Percentiles rank a stretch among this genome's conserved stretches.
phyloP scores from a whole-genome alignment of 345 rosid genomes.

The Brassica rapa region DNA sequence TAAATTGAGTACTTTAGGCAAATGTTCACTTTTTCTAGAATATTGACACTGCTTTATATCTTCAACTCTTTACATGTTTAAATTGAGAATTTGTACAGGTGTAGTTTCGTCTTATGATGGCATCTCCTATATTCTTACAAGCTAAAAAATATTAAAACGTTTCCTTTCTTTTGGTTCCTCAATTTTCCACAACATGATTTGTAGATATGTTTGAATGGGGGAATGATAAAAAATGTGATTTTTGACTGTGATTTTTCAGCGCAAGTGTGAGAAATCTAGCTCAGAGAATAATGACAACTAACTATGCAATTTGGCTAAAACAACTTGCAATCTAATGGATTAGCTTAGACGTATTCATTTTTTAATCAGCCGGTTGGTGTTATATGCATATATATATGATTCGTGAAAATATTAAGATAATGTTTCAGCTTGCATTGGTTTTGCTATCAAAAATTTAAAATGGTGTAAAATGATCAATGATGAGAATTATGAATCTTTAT shows the following conservation, averaged over 20 bases:
- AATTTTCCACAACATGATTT: conserved; percentile 18
- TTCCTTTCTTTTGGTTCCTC: conserved; percentile 11
- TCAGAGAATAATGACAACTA: background rate
- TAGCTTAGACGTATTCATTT: background rate
- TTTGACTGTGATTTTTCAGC: background rate
- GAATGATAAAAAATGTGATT: background rate
- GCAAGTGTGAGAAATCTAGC: background rate
- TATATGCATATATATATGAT: background rate
- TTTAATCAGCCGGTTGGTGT: background rate
- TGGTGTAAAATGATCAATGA: background rate
- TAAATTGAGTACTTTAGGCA: background rate
- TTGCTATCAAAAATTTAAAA: background rate
- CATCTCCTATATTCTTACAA: conserved; percentile 10
- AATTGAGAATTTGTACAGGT: conserved; percentile 6
- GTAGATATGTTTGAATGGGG: background rate
- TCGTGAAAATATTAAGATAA: background rate
- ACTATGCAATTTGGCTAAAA: background rate
- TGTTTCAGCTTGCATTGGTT: background rate
- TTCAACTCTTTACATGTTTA: background rate
- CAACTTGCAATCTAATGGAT: background rate
- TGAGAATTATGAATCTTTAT: background rate
- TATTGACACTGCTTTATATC: background rate
- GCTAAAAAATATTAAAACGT: conserved; percentile 1
- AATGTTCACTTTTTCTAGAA: background rate
- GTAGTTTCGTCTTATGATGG: background rate